These are phyloP conservation scores for Cicer yamashitae DNA, from an alignment of 306 rosid species.

Conservation along the genomic window DNA sequence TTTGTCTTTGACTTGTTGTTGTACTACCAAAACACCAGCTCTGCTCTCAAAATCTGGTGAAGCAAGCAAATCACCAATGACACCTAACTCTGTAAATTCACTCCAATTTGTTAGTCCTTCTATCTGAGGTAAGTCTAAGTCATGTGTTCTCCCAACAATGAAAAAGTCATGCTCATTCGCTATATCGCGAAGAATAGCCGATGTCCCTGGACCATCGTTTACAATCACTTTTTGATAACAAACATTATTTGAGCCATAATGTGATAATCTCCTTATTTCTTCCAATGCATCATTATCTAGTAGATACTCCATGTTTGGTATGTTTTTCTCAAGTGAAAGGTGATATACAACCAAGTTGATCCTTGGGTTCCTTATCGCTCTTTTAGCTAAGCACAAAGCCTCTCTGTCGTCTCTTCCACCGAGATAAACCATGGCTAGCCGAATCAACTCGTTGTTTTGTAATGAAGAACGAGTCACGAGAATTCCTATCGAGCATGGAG, in stretches of 20 bases:
- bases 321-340: constrained; percentile 9
- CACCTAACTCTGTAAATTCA: constrained; percentile 66
- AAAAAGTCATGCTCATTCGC: constrained; percentile 54
- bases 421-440: constrained; percentile 54
- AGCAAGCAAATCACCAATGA: constrained; percentile 69
- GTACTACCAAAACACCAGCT: constrained; percentile 63
- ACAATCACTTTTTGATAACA: constrained; percentile 26
- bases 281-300: constrained; percentile 32
- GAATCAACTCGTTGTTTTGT: neutral
- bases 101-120: constrained; percentile 60
- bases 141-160: constrained; percentile 62
- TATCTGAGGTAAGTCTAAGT: constrained; percentile 47
- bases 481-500: constrained; percentile 68
- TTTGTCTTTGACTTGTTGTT: constrained; percentile 50
- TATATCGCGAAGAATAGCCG: constrained; percentile 42
- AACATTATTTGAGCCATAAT: neutral
- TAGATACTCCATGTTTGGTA: constrained; percentile 37
- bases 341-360: constrained; percentile 50
- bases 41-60: constrained; percentile 51
- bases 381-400: constrained; percentile 56
- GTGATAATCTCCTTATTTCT: neutral
- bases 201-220: constrained; percentile 50
- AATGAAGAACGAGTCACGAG: constrained; percentile 46
- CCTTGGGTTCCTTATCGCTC: constrained; percentile 44
- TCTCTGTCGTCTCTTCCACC: constrained; percentile 66